These are phyloP conservation scores for Penicillium cinerascens DNA, from an alignment of 495 filamentous ascomycete species.

Conservation along the genomic window DNA sequence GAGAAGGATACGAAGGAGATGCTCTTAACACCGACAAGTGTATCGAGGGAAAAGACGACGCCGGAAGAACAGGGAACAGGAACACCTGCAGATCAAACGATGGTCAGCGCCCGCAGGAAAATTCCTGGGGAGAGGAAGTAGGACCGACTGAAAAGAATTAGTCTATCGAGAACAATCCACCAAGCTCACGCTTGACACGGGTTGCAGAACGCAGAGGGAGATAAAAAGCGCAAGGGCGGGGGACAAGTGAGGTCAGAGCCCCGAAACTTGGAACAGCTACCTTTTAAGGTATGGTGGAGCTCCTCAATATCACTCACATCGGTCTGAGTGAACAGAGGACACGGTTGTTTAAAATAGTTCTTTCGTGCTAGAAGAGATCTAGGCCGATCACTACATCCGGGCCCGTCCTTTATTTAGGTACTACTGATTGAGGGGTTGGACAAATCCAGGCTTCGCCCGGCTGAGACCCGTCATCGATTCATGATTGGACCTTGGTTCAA, in stretches of 20 bases:
- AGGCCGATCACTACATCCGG: background rate
- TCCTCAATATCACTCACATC: constrained; percentile 26
- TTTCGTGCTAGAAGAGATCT: background rate
- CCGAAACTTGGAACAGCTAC: constrained; percentile 17
- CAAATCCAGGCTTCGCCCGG: background rate
- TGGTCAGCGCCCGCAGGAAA: background rate
- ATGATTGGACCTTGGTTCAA: constrained; percentile 8
- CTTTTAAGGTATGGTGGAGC: constrained; percentile 18
- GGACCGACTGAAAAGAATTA: background rate
- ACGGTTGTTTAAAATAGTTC: background rate
- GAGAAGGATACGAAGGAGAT: no score
- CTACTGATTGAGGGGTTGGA: background rate
- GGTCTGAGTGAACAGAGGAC: constrained; percentile 2
- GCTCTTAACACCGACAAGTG: no score
- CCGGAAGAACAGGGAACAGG: background rate
- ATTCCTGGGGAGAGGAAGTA: no score
- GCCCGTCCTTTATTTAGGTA: background rate
- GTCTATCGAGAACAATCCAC: no score
- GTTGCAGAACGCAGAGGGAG: background rate
- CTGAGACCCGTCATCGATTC: background rate
- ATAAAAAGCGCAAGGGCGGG: constrained; percentile 7
- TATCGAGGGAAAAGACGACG: background rate
- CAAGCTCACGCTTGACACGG: no score
- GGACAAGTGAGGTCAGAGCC: constrained; percentile 10
- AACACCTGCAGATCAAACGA: background rate